These are phyloP conservation scores for Fusarium solani-melongenae DNA, from an alignment of 2,329 filamentous ascomycete genomes.

Conservation along the genomic window DNA sequence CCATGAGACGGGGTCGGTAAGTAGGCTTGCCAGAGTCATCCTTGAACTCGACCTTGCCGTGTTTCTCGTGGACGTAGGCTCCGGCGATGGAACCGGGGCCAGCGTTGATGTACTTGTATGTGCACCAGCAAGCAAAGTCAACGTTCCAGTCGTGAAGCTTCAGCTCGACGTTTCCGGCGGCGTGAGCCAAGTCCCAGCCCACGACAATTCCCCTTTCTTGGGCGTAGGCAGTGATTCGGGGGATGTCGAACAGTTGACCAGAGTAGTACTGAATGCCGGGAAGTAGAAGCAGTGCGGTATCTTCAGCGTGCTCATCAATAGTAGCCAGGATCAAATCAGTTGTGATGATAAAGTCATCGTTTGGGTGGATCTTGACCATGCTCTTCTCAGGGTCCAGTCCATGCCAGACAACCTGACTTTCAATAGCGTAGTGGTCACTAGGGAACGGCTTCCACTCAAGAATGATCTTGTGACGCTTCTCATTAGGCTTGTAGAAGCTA, in stretches of 20 bases:
- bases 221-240: conserved; percentile 81
- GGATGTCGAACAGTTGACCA: conserved; percentile 87
- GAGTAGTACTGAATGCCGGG: conserved; percentile 94
- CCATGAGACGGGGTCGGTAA: conserved; percentile 76
- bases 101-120: conserved; percentile 93
- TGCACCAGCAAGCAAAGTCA: conserved; percentile 93
- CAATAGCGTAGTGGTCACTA: conserved; percentile 86
- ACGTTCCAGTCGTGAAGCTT: conserved; percentile 88
- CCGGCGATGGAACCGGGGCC: conserved; percentile 86
- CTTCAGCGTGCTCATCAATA: conserved; percentile 79
- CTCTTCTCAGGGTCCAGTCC: conserved; percentile 72
- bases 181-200: conserved; percentile 91
- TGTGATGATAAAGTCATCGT: conserved; percentile 68
- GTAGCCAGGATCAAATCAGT: conserved; percentile 77
- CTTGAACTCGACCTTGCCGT: conserved; percentile 66
- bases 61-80: conserved; percentile 81
- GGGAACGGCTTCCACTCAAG: conserved; percentile 93
- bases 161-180: conserved; percentile 84
- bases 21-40: conserved; percentile 48
- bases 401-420: conserved; percentile 82
- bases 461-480: conserved; percentile 78
- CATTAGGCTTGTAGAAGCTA: conserved; percentile 81
- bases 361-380: conserved; percentile 79
- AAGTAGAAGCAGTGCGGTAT: conserved; percentile 80
- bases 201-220: conserved; percentile 76